Evolutionary conservation across 1,139 yeast species (phyloP), one percentile per base, ranked within the genome.

Genomic region (Suhomyces panamericanus): DNA sequence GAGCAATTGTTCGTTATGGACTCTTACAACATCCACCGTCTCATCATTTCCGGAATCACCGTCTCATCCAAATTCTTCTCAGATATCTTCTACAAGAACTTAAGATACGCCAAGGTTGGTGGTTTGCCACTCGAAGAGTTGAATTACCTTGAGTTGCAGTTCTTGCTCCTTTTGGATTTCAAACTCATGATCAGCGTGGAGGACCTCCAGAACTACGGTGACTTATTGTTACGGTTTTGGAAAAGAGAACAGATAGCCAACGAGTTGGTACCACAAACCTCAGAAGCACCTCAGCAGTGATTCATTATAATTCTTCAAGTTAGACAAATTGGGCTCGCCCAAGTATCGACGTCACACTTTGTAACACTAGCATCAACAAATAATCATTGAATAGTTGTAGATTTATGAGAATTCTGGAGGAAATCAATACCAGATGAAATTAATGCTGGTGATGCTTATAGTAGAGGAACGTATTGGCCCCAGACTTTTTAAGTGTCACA

Each of bases 81-180:
- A 55, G 99, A 93, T 67, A 90, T 93, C 42, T 95, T 93, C 63
- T 93, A 95, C 75, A 93, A 95, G 60, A 93, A 95, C 66, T 84
- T 95, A 44, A 79, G 99, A 52, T 93, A 95, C 63, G 98, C 99
- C 20, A 89, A 93, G 65, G 98, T 93, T 34, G 99, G 99, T 8
- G 99, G 99, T 2, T 76, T 93, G 46, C 96, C 98, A 8, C 77
- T 91, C 46, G 96, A 90, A 48, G 99, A 93, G 62, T 76, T 93
- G 59, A 93, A 95, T 62, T 93, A 89, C 66, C 73, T 93, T 53
- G 99, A 93, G 64, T 70, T 93, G 43, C 98, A 93, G 63, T 93
- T 93, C 62, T 68, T 93, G 53, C 66, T 91, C 41, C 71, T 93
- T 50, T 77, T 93, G 43, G 97, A 93, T 66, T 93, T 93, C 66